Conservation (phyloP, 805 yeast species). For the Wickerhamiella lipophila region DNA sequence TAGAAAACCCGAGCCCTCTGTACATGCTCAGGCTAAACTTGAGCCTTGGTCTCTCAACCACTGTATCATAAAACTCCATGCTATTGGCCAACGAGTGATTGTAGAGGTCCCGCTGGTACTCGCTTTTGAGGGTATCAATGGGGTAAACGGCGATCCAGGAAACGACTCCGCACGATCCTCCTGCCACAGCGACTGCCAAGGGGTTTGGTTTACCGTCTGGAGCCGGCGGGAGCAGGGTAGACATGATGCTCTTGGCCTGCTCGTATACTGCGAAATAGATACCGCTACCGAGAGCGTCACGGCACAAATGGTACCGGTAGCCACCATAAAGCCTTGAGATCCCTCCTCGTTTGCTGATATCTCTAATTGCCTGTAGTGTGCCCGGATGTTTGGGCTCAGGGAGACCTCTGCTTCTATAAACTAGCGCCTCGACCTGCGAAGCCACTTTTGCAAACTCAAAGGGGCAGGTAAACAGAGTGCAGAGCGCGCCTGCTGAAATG, state of each 20-base stretch:
- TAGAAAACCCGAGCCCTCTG: constrained; percentile 65
- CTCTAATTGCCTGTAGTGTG: constrained; percentile 37
- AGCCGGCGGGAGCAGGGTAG: constrained; percentile 22
- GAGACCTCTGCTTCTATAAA: constrained; percentile 25
- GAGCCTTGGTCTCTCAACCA: constrained; percentile 24
- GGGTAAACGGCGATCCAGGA: constrained; percentile 72
- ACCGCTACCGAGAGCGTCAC: constrained; percentile 64
- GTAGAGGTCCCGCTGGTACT: constrained; percentile 62
- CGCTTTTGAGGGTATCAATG: constrained; percentile 65
- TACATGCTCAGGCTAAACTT: constrained; percentile 40
- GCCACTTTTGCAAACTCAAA: constrained; percentile 74
- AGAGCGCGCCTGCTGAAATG: constrained; percentile 46
- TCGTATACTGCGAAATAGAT: constrained; percentile 67
- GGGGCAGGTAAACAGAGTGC: constrained; percentile 52
- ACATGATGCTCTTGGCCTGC: constrained; percentile 44
- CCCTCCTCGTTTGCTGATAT: constrained; percentile 50
- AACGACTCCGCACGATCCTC: constrained; percentile 65
- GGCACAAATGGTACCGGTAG: constrained; percentile 46
- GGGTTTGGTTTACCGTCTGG: constrained; percentile 27
- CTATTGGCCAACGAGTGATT: constrained; percentile 48
- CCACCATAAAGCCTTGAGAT: constrained; percentile 59
- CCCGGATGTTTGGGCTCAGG: constrained; percentile 23
- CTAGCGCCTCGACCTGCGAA: constrained; percentile 49
- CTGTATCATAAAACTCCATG: constrained; percentile 30
- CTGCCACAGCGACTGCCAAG: constrained; percentile 48